These are phyloP conservation scores for Zymoseptoria tritici DNA, from an alignment of 2,329 filamentous ascomycete species.

Conservation along the genomic window DNA sequence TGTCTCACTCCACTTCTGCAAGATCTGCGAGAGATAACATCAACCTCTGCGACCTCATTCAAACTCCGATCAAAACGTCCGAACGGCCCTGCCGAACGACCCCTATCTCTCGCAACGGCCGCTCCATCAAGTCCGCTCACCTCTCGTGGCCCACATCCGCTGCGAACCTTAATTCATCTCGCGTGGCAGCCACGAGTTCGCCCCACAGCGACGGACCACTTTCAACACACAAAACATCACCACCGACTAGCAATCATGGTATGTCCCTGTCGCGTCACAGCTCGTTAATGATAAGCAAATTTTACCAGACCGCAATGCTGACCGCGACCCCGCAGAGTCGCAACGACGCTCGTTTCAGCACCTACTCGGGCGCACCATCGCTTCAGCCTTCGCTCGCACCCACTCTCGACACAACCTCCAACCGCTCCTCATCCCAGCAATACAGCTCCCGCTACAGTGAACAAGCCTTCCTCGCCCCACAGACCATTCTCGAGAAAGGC, in stretches of 20 bases:
- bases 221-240: neutral
- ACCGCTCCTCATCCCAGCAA: conserved; percentile 20
- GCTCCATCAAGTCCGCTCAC: neutral
- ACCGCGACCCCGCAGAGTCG: conserved; percentile 8
- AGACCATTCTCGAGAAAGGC: conserved; percentile 16
- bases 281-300: neutral
- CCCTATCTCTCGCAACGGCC: neutral
- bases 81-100: neutral
- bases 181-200: neutral
- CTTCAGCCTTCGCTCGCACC: conserved; percentile 45
- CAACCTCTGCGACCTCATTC: neutral
- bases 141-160: neutral
- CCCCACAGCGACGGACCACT: neutral
- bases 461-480: conserved; percentile 15
- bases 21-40: neutral
- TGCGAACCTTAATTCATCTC: neutral
- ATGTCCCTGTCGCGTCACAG: neutral
- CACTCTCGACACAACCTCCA: conserved; percentile 28
- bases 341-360: conserved; percentile 39
- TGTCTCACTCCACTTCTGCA: neutral
- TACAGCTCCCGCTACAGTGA: conserved; percentile 17
- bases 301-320: neutral
- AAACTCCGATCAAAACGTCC: neutral
- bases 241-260: neutral
- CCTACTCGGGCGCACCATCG: conserved; percentile 45